Conservation (phyloP, 352 stramenopile genomes). For the Stephanocyclus meneghinianus region DNA sequence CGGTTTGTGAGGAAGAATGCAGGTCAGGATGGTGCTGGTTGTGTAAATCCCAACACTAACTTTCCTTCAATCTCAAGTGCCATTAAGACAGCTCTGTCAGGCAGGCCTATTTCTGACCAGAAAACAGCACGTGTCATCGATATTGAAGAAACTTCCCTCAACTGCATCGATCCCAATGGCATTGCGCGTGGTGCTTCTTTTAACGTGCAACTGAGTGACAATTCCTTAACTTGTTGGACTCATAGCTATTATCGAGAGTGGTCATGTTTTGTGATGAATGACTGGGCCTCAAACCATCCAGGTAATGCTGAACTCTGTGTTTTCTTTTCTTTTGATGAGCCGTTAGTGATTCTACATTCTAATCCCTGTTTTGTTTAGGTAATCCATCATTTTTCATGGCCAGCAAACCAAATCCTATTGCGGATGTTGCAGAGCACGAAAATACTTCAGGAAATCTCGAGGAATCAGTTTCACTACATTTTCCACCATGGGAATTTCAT, state of each 20-base stretch:
- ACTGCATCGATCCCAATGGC: slow-evolving; percentile 21
- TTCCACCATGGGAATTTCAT: slow-evolving; percentile 36
- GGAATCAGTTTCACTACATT: slow-evolving; percentile 37
- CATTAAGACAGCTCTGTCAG: slow-evolving; percentile 18
- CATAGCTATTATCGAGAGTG: slow-evolving; percentile 42
- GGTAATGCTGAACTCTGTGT: background rate
- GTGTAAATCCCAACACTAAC: slow-evolving; percentile 9
- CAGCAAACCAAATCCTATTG: slow-evolving; percentile 44
- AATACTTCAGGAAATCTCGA: slow-evolving; percentile 33
- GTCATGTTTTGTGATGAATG: slow-evolving; percentile 43
- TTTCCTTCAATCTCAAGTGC: slow-evolving; percentile 29
- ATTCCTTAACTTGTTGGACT: slow-evolving; percentile 37
- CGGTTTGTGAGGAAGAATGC: slow-evolving; percentile 52
- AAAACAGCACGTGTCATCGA: slow-evolving; percentile 37
- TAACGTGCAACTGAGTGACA: slow-evolving; percentile 31
- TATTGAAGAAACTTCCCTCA: slow-evolving; percentile 11
- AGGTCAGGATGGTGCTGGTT: slow-evolving; percentile 12
- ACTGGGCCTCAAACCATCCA: slow-evolving; percentile 24
- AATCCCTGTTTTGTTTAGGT: background rate
- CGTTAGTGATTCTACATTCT: background rate
- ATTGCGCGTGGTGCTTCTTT: slow-evolving; percentile 36
- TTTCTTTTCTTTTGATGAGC: background rate
- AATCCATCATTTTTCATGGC: slow-evolving; percentile 38
- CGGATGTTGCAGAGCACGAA: slow-evolving; percentile 33
- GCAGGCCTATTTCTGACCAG: slow-evolving; percentile 12